phyloP scores from a whole-genome alignment of 257 asterid species.

The Gentiana dahurica region DNA sequence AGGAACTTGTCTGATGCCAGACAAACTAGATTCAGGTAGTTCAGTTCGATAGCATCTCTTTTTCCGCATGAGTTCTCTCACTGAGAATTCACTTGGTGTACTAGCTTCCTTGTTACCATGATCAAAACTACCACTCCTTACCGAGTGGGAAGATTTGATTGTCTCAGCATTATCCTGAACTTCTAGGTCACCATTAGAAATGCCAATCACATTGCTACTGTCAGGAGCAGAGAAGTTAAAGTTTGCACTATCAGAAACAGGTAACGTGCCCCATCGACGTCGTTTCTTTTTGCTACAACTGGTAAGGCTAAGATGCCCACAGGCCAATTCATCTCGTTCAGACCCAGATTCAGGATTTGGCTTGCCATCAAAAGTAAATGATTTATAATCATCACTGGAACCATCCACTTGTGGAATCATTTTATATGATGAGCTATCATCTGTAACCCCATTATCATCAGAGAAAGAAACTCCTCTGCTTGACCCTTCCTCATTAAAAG shows the following conservation, averaged over 20 bases:
- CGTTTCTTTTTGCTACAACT: conserved; percentile 37
- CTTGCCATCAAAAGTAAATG: conserved; percentile 28
- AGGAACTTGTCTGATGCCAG: conserved; percentile 15
- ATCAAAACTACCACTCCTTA: conserved; percentile 19
- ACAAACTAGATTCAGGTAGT: conserved; percentile 26
- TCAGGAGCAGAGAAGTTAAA: conserved; percentile 24
- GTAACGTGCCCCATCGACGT: conserved; percentile 66
- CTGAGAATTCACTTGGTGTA: conserved; percentile 43
- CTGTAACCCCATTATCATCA: conserved; percentile 19
- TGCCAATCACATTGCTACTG: conserved; percentile 13
- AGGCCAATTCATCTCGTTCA: conserved; percentile 18
- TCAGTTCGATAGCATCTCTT: conserved; percentile 53
- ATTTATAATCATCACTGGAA: conserved; percentile 43
- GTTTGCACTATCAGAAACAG: conserved; percentile 36
- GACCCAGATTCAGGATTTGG: conserved; percentile 24
- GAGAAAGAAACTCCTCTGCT: conserved; percentile 21
- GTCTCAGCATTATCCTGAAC: conserved; percentile 24
- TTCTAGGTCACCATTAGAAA: conserved; percentile 18
- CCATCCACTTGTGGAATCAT: conserved; percentile 79
- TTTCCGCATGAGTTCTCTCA: conserved; percentile 83
- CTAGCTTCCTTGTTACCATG: conserved; percentile 24
- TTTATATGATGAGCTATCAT: conserved; percentile 22
- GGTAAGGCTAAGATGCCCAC: conserved; percentile 22
- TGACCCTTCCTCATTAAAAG: conserved; percentile 33
- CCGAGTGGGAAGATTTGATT: conserved; percentile 17